Evolutionary conservation across 2,329 filamentous ascomycete species (phyloP).

Genomic region (Endothia cerciana): DNA sequence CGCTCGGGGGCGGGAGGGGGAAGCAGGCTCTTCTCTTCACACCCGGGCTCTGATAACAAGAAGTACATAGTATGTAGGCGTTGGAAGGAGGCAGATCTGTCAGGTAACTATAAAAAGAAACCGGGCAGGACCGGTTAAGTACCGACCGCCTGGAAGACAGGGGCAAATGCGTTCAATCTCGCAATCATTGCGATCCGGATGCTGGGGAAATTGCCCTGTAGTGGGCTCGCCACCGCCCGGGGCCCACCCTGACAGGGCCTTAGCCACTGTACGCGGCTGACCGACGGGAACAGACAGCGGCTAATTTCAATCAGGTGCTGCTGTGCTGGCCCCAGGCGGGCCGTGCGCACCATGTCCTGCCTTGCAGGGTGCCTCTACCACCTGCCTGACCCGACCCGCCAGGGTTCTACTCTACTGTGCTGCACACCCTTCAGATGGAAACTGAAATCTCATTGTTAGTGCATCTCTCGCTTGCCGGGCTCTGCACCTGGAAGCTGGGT

Average conservation of each 20-base stretch:
- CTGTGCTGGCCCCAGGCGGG: neutral
- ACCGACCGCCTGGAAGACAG: conserved; percentile 2
- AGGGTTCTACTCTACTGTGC: neutral
- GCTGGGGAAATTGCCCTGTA: conserved; percentile 15
- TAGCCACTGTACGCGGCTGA: neutral
- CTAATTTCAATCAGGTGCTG: neutral
- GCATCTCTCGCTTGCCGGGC: neutral
- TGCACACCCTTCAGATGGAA: too few species aligned
- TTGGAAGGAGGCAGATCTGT: conserved; percentile 1
- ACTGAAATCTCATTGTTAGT: neutral
- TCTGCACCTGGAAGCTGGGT: neutral
- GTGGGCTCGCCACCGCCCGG: conserved; percentile 3
- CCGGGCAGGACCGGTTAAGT: neutral
- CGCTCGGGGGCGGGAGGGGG: too few species aligned
- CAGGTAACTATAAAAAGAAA: conserved; percentile 1
- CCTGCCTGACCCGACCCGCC: neutral
- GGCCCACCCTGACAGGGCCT: neutral
- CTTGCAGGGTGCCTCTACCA: neutral
- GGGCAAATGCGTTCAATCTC: conserved; percentile 16
- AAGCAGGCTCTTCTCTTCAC: too few species aligned
- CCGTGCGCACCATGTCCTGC: neutral
- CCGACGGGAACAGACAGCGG: conserved; percentile 1
- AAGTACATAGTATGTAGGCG: too few species aligned
- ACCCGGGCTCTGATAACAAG: too few species aligned
- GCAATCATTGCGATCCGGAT: conserved; percentile 2